A percentile compares a stretch with the other conserved stretches of the same genome.
Conservation (phyloP, 106 monocot genomes). For the Platanthera guangdongensis region DNA sequence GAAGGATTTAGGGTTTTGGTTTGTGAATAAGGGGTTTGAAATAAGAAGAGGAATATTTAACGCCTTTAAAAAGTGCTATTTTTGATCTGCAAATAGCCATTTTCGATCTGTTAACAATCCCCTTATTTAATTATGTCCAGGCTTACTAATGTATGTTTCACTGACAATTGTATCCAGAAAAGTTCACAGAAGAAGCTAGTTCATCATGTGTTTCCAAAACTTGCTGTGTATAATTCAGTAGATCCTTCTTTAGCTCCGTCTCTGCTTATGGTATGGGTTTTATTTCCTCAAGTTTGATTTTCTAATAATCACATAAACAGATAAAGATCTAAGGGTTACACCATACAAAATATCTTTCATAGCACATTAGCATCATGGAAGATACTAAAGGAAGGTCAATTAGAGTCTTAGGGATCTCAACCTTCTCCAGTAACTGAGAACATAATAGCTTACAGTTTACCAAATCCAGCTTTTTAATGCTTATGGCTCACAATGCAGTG, state of each 20-base stretch:
- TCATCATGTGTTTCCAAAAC: slow-evolving; percentile 88
- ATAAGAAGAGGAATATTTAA: no score
- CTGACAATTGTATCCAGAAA: slow-evolving; percentile 46
- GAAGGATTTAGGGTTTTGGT: no score
- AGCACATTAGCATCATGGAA: not conserved
- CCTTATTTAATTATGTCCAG: not conserved
- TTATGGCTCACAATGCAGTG: not conserved
- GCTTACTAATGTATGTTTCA: not conserved
- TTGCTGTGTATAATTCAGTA: slow-evolving; percentile 96
- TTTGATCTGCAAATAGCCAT: no score
- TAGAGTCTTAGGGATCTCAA: not conserved
- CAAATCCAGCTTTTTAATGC: not conserved
- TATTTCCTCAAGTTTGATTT: not conserved
- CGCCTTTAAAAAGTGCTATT: no score
- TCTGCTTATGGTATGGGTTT: slow-evolving; percentile 76
- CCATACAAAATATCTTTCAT: not conserved
- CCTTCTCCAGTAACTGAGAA: not conserved
- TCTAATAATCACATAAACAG: not conserved
- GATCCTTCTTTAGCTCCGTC: slow-evolving; percentile 95
- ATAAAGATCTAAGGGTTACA: not conserved
- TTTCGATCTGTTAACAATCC: no score
- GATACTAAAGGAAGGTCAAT: not conserved
- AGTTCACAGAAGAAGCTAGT: slow-evolving; percentile 82
- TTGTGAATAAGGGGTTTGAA: no score
- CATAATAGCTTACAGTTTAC: not conserved